Percentiles rank a stretch among this genome's conserved stretches.
These are phyloP conservation scores for Gracilaria vermiculophylla DNA, from an alignment of 23 red algal genomes.

Conservation along the genomic window DNA sequence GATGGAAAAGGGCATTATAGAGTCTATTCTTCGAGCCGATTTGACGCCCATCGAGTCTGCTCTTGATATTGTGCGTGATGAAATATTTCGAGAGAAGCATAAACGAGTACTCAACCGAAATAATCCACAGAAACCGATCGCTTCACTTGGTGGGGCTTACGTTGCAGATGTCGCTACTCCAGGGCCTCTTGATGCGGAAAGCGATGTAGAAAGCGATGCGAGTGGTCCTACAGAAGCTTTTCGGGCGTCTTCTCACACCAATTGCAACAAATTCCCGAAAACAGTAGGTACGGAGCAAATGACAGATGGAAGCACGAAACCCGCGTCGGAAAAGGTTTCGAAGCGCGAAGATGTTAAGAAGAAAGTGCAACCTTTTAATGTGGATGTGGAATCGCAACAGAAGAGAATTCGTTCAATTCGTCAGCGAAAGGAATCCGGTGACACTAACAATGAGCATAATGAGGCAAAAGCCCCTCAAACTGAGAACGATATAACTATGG, in stretches of 20 bases:
- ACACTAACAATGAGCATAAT: background rate
- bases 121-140: background rate
- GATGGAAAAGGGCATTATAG: constrained; percentile 6
- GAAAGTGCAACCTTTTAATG: background rate
- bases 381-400: background rate
- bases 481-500: background rate
- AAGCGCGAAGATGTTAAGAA: too few relatives aligned
- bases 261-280: background rate
- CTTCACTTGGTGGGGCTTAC: background rate
- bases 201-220: constrained; percentile 27
- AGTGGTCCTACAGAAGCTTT: constrained; percentile 19
- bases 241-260: background rate
- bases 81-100: background rate
- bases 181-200: constrained; percentile 28
- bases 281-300: background rate
- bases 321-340: background rate
- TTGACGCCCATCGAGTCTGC: constrained; percentile 20
- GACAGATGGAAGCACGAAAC: too few relatives aligned
- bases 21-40: constrained; percentile 30
- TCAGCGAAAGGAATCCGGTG: background rate
- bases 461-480: background rate
- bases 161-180: constrained; percentile 49
- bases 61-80: background rate
- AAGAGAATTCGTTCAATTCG: background rate
- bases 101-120: background rate